phyloP scores from a whole-genome alignment of 768 basidiomycete genomes.

The Boletus sp. region DNA sequence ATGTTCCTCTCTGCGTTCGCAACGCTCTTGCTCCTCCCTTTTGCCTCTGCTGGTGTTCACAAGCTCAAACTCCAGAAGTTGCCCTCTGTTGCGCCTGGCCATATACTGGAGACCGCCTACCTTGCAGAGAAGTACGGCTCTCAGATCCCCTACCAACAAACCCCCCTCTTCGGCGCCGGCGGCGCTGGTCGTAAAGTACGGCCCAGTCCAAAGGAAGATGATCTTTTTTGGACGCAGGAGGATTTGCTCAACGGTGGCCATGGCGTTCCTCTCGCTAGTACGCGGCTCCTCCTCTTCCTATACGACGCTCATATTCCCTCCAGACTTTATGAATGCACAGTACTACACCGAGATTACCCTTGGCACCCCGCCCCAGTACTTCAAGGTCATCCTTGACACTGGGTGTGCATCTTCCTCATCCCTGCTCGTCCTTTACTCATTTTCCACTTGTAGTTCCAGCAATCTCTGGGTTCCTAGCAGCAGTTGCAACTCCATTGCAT shows the following conservation, averaged over 20 bases:
- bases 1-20: conserved; percentile 44
- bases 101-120: conserved; percentile 72
- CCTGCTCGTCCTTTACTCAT: conserved; percentile 20
- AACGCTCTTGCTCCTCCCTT: conserved; percentile 41
- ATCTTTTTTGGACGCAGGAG: conserved; percentile 80
- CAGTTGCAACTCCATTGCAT: conserved; percentile 82
- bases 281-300: not conserved
- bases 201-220: conserved; percentile 49
- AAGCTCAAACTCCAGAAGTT: conserved; percentile 90
- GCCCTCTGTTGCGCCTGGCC: conserved; percentile 55
- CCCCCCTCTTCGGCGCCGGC: conserved; percentile 71
- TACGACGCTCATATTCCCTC: not conserved
- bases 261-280: conserved; percentile 79
- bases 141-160: conserved; percentile 40
- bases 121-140: conserved; percentile 92
- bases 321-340: conserved; percentile 98
- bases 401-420: conserved; percentile 43
- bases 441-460: conserved; percentile 55
- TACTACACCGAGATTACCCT: conserved; percentile 87
- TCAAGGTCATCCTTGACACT: conserved; percentile 95
- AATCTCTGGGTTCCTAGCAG: conserved; percentile 93
- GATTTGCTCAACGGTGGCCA: conserved; percentile 71
- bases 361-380: conserved; percentile 81
- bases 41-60: conserved; percentile 58
- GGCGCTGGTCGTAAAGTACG: conserved; percentile 64